These are phyloP conservation scores for Agapanthus africanus DNA, from an alignment of 106 monocot species.

Conservation along the genomic window DNA sequence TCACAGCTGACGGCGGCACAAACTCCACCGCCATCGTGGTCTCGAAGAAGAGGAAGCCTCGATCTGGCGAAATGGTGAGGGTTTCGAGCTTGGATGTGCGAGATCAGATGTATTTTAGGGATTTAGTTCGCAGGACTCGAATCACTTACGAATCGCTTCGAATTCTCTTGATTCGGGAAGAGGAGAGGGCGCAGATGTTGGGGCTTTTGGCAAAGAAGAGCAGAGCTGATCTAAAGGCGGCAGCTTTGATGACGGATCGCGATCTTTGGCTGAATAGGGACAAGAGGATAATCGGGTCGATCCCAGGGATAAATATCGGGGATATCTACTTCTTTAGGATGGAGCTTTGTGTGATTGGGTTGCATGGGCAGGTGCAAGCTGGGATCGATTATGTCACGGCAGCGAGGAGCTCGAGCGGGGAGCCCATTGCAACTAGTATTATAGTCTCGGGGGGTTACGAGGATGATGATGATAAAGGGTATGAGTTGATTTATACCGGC, in stretches of 20 bases:
- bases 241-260: conserved; percentile 52
- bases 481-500: conserved; percentile 53
- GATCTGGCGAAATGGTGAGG: conserved; percentile 72
- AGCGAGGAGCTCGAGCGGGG: conserved; percentile 25
- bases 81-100: conserved; percentile 37
- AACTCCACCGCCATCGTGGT: conserved; percentile 13
- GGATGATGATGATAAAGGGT: conserved; percentile 65
- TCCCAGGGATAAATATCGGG: conserved; percentile 76
- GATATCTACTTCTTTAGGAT: conserved; percentile 87
- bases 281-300: conserved; percentile 74
- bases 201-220: conserved; percentile 10
- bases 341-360: conserved; percentile 83
- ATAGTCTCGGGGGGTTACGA: conserved; percentile 77
- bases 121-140: conserved; percentile 52
- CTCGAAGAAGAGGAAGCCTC: conserved; percentile 39
- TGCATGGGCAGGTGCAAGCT: conserved; percentile 94
- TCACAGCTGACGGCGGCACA: neutral
- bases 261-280: conserved; percentile 81
- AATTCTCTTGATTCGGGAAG: conserved; percentile 35
- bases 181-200: conserved; percentile 18
- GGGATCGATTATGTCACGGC: conserved; percentile 67
- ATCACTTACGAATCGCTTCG: conserved; percentile 72
- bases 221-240: conserved; percentile 48
- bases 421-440: conserved; percentile 66
- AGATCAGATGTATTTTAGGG: conserved; percentile 57